Evolutionary conservation across 345 rosid genomes (phyloP).

Genomic region (Hibiscus tridactylites): DNA sequence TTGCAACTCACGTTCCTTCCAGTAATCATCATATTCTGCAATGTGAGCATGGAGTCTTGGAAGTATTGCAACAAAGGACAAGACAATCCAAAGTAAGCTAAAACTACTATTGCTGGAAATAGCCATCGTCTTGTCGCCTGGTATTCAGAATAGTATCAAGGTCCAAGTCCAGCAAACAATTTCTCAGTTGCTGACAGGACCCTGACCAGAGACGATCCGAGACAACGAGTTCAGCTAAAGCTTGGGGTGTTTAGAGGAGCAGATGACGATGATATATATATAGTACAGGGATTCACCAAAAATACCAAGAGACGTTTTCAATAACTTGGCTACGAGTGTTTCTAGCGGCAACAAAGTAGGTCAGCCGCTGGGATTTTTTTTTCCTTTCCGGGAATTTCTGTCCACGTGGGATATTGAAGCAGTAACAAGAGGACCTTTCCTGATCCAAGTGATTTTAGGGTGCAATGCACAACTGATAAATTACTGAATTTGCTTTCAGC

Average conservation of each 20-base stretch:
- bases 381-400: no score
- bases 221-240: no score
- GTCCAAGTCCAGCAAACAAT: neutral
- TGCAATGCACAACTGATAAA: neutral
- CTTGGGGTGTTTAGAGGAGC: neutral
- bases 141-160: no score
- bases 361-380: no score
- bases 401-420: no score
- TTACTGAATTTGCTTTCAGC: slow-evolving; percentile 33
- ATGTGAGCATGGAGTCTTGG: slow-evolving; percentile 26
- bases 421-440: no score
- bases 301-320: neutral
- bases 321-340: neutral
- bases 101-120: neutral
- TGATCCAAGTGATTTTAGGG: no score
- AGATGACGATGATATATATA: neutral
- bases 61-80: slow-evolving; percentile 18
- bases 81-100: neutral
- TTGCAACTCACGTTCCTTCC: slow-evolving; percentile 36
- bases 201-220: neutral
- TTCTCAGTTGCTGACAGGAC: neutral
- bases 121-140: neutral
- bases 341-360: neutral
- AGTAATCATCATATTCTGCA: slow-evolving; percentile 43
- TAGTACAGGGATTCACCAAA: neutral